Percentiles rank a stretch among this genome's conserved stretches.
These are phyloP conservation scores for Amanita jacksonii DNA, from an alignment of 768 basidiomycete genomes.

Conservation along the genomic window DNA sequence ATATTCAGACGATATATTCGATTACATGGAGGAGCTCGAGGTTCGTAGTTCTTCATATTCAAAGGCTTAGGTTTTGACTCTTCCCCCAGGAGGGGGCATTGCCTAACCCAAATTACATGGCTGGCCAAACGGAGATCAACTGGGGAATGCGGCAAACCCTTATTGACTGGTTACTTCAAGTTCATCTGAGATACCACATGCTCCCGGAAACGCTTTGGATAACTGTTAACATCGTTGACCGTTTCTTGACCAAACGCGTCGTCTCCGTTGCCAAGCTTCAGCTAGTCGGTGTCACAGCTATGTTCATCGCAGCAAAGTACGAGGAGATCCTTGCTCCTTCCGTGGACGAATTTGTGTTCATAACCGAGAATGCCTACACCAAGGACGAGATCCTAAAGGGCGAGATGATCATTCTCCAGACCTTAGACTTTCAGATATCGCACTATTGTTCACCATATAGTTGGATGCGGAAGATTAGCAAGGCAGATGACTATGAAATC, in stretches of 20 bases:
- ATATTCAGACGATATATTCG: conserved; percentile 97
- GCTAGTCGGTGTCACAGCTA: conserved; percentile 95
- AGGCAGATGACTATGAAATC: conserved; percentile 97
- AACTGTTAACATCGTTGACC: conserved; percentile 92
- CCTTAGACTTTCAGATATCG: conserved; percentile 90
- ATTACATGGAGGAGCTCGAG: conserved; percentile 92
- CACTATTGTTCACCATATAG: conserved; percentile 98
- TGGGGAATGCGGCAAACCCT: conserved; percentile 96
- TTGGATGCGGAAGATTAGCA: conserved; percentile 98
- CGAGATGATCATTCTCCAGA: conserved; percentile 92
- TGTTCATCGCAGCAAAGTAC: conserved; percentile 99
- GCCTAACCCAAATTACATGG: conserved; percentile 93
- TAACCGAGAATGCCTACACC: conserved; percentile 92
- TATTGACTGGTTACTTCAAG: conserved; percentile 97
- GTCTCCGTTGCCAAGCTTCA: conserved; percentile 88
- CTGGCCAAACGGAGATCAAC: conserved; percentile 81
- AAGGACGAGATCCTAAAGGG: conserved; percentile 97
- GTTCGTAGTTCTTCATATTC: conserved; percentile 31
- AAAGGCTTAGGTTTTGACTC: conserved; percentile 12
- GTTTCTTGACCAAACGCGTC: conserved; percentile 81
- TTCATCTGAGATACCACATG: conserved; percentile 98
- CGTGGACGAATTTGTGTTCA: conserved; percentile 96
- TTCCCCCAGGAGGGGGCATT: conserved; percentile 63
- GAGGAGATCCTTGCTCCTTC: conserved; percentile 97
- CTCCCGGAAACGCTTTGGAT: conserved; percentile 99